Evolutionary conservation across 148 eudicot species (phyloP), one percentile per base, ranked within the genome.

Genomic region (Spergularia marina): DNA sequence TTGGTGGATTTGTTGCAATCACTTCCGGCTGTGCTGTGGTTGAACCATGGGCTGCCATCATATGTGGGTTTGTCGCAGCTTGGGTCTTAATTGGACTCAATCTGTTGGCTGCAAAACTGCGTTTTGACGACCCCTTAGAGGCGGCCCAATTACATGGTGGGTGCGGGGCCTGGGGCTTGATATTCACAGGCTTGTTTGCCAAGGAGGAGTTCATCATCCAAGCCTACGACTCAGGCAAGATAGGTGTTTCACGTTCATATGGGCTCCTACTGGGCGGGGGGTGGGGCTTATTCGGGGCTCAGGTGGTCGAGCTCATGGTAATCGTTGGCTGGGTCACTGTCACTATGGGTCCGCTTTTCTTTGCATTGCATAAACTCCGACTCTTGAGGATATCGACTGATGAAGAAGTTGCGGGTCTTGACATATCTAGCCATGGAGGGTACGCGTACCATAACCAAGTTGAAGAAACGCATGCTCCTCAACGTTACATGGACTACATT

Each of bases 91-190:
- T 91, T 23, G 88, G 89, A 65, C 86, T 91, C 58, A 91, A 91
- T 44, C 71, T 82, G 40, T 15, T 91, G 18, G 90, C 89, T 2
- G 60, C 84, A 5, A 88, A 81, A 61, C 49, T 84, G 53, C 77
- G 64, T 11, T 84, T 79, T 12, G 96, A 90, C 18, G 96, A 90
- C 74, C 96, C 96, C 1, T 34, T 90, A 5, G 96, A 88, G 75
- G 92, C 92, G 5, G 75, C 90, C 10, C 96, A 90, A 51, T 76
- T 90, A 41, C 92, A 90, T 49, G 96, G 96, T 4, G 96, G 96
- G 1, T 90, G 92, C 67, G 96, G 91, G 20, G 91, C 95, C 23
- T 90, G 95, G 96, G 96, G 96, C 30, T 41, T 90, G 70, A 85
- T 88, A 1, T 90, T 90, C 60, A 88, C 92, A 0, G 96, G 92